These are phyloP conservation scores for Globisporangium perplexum DNA, from an alignment of 352 stramenopile genomes.

Conservation along the genomic window DNA sequence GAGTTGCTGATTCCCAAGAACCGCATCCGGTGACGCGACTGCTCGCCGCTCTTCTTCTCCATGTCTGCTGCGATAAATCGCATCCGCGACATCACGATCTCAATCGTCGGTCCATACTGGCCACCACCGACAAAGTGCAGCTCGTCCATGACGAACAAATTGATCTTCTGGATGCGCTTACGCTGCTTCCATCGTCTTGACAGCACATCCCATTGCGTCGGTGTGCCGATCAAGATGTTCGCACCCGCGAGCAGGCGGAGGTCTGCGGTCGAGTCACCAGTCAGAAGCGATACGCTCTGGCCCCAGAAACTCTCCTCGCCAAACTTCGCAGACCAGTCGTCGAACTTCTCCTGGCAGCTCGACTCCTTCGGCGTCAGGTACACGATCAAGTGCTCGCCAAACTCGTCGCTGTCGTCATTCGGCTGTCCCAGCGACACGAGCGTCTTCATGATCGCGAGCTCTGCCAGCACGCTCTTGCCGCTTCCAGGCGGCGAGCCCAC, in stretches of 20 bases:
- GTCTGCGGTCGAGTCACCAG: conserved; percentile 92
- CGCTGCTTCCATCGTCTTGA: conserved; percentile 96
- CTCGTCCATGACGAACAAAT: conserved; percentile 96
- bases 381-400: conserved; percentile 83
- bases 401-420: conserved; percentile 46
- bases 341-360: conserved; percentile 55
- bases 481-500: conserved; percentile 94
- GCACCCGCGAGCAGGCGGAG: conserved; percentile 87
- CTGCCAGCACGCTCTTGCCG: conserved; percentile 92
- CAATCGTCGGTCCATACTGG: conserved; percentile 89
- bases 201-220: conserved; percentile 95
- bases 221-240: conserved; percentile 93
- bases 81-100: conserved; percentile 98
- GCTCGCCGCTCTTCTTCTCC: conserved; percentile 61
- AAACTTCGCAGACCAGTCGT: conserved; percentile 86
- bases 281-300: conserved; percentile 89
- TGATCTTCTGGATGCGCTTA: conserved; percentile 93
- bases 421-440: conserved; percentile 54
- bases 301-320: conserved; percentile 70
- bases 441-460: conserved; percentile 96
- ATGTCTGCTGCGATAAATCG: conserved; percentile 93
- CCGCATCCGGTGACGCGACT: conserved; percentile 44
- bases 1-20: conserved; percentile 96
- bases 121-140: conserved; percentile 95
- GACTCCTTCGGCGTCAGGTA: conserved; percentile 92